Conservation (phyloP, 441 rosid genomes). For the Metrosideros polymorpha region DNA sequence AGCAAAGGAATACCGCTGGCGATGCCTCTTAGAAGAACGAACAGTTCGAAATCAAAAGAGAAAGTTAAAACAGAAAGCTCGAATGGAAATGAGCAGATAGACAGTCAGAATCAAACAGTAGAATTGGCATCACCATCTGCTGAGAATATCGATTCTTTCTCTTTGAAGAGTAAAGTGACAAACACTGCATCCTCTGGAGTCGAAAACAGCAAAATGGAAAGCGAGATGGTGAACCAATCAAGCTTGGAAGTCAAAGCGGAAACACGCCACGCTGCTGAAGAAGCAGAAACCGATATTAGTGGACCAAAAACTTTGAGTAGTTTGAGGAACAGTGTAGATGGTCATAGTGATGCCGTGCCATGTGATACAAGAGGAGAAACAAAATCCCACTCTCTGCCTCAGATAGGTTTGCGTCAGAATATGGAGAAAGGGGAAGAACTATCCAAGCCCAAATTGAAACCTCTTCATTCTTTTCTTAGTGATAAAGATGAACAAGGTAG, state of each 20-base stretch:
- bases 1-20: slow-evolving; percentile 53
- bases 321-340: slow-evolving; percentile 1
- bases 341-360: not conserved
- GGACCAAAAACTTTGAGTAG: not conserved
- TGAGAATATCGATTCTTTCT: not conserved
- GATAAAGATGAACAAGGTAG: slow-evolving; percentile 23
- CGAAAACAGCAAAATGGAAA: slow-evolving; percentile 7
- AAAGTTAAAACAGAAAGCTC: slow-evolving; percentile 27
- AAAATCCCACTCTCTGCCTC: slow-evolving; percentile 7
- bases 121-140: slow-evolving; percentile 5
- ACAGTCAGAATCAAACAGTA: slow-evolving; percentile 10
- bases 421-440: slow-evolving; percentile 14
- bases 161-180: slow-evolving; percentile 5
- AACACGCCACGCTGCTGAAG: slow-evolving; percentile 4
- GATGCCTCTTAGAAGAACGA: slow-evolving; percentile 34
- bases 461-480: slow-evolving; percentile 18
- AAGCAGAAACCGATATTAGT: not conserved
- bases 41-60: slow-evolving; percentile 28
- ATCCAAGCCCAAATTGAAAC: slow-evolving; percentile 20
- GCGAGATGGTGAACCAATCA: not conserved
- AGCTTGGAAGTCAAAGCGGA: slow-evolving; percentile 6
- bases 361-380: slow-evolving; percentile 10
- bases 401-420: slow-evolving; percentile 7
- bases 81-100: slow-evolving; percentile 19
- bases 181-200: slow-evolving; percentile 3